Evolutionary conservation across 1,139 yeast genomes (phyloP), one percentile per base, ranked within the genome.

Genomic region (Kluyveromyces marxianus): DNA sequence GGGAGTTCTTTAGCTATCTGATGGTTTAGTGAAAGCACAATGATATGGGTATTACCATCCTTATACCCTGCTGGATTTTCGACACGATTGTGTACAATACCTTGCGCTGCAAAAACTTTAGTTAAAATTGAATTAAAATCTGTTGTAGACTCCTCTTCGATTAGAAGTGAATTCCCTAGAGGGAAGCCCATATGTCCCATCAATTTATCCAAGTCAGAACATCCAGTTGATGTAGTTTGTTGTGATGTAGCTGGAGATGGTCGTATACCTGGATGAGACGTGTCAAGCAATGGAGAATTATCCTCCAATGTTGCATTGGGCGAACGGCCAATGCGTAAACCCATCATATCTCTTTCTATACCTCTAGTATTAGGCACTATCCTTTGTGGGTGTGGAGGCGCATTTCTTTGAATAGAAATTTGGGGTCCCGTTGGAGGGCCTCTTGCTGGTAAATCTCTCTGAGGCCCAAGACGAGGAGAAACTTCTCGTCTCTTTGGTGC

Each of bases 141-240:
- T 0, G 98, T 90, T 14, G 94, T 82, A 0, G 96, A 95, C 10
- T 79, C 75, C 60, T 92, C 98, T 60, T 88, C 92, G 2, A 92
- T 62, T 21, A 90, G 63, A 38, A 89, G 60, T 4, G 86, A 74
- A 10, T 74, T 66, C 0, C 96, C 96, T 21, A 87, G 57, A 0
- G 97, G 97, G 14, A 90, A 62, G 0, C 98, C 98, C 50, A 79
- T 87, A 63, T 92, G 97, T 1, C 77, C 77, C 46, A 92, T 63
- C 1, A 88, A 67, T 52, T 75, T 79, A 62, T 92, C 97, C 34
- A 92, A 65, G 58, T 86, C 92, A 4, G 72, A 61, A 25, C 83
- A 74, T 2, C 96, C 96, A 0, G 94, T 83, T 0, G 96, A 85
- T 0, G 83, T 72, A 1, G 89, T 78, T 1, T 87, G 83, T 47